A percentile compares a stretch with the other conserved stretches of the same genome.
phyloP scores from a whole-genome alignment of 2,329 filamentous ascomycete species.

The Colletotrichum karsti region DNA sequence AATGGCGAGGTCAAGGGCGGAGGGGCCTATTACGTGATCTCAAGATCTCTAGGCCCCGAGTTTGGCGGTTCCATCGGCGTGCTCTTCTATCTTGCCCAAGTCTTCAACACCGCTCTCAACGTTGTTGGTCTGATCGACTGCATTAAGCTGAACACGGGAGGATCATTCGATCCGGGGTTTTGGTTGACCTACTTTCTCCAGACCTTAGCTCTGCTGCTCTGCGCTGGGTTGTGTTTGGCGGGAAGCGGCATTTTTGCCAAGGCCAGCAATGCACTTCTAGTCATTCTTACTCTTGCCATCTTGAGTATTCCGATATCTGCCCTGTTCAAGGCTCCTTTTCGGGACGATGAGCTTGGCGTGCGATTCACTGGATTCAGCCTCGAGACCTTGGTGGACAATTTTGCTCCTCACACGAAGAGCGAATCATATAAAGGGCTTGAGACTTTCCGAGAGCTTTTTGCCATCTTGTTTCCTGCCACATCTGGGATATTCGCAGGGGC shows the following conservation, averaged over 20 bases:
- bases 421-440: conserved; percentile 69
- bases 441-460: conserved; percentile 84
- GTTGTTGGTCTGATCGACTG: conserved; percentile 88
- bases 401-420: conserved; percentile 74
- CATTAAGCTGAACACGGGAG: conserved; percentile 77
- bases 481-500: conserved; percentile 74
- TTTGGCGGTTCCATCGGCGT: conserved; percentile 90
- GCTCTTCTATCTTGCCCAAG: conserved; percentile 90
- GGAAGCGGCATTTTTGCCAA: conserved; percentile 83
- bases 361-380: conserved; percentile 82
- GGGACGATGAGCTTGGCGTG: conserved; percentile 67
- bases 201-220: conserved; percentile 75
- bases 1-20: conserved; percentile 90
- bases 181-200: conserved; percentile 83
- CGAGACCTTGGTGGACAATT: conserved; percentile 76
- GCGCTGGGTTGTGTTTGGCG: conserved; percentile 79
- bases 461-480: conserved; percentile 80
- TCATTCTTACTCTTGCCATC: conserved; percentile 76
- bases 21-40: conserved; percentile 90
- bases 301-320: conserved; percentile 86
- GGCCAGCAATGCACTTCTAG: conserved; percentile 79
- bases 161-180: conserved; percentile 72
- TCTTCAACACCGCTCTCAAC: conserved; percentile 88
- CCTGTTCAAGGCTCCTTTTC: conserved; percentile 73
- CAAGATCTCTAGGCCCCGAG: conserved; percentile 83